Evolutionary conservation across 441 rosid species (phyloP).

Genomic region (Adansonia gregorii): DNA sequence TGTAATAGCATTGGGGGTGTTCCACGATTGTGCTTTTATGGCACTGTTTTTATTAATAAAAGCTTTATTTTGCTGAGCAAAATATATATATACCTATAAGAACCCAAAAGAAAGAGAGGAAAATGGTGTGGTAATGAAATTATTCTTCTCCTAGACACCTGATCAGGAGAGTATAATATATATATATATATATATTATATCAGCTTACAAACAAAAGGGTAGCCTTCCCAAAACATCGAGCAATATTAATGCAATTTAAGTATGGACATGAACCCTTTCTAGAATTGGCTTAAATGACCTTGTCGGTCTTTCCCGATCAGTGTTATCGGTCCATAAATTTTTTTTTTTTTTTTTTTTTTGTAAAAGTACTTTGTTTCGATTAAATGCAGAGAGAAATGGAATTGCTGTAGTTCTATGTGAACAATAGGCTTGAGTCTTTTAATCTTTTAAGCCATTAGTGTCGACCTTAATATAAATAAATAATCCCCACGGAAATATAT

Average conservation of each 20-base stretch:
- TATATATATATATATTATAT: not conserved
- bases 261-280: not conserved
- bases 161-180: not conserved
- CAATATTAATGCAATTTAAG: not conserved
- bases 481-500: slow-evolving; percentile 56
- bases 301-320: not conserved
- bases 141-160: not conserved
- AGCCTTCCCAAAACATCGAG: not conserved
- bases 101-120: not conserved
- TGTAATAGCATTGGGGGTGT: too few species aligned
- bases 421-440: not conserved
- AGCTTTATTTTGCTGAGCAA: too few species aligned
- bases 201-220: not conserved
- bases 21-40: too few species aligned
- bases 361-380: not conserved
- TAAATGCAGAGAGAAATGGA: slow-evolving; percentile 22
- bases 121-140: not conserved
- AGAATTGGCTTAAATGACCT: not conserved
- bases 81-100: too few species aligned
- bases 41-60: too few species aligned
- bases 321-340: not conserved
- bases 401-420: slow-evolving; percentile 24
- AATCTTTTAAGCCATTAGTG: not conserved
- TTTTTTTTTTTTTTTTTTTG: not conserved
- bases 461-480: slow-evolving; percentile 21